Conservation (phyloP, 1,284 basidiomycete genomes). For the Cryptococcus sp. region DNA sequence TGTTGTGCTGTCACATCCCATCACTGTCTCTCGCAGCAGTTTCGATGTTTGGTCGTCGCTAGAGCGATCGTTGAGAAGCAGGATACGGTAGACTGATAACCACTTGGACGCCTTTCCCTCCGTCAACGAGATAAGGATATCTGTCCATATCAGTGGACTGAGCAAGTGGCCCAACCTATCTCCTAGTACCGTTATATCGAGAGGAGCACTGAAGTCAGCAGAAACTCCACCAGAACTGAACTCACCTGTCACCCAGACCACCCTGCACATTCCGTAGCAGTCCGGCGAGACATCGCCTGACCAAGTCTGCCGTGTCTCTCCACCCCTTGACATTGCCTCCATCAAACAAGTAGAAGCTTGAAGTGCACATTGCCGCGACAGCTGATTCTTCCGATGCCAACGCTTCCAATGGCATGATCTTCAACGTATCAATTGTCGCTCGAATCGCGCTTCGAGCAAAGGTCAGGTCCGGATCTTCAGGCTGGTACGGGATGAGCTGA, state of each 20-base stretch:
- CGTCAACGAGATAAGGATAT: slow-evolving; percentile 73
- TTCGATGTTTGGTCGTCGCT: slow-evolving; percentile 34
- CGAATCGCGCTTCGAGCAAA: slow-evolving; percentile 13
- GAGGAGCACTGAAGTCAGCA: not conserved
- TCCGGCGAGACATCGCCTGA: slow-evolving; percentile 15
- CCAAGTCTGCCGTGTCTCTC: slow-evolving; percentile 14
- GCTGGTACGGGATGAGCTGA: too few species aligned
- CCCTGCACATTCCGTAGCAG: slow-evolving; percentile 7
- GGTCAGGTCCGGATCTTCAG: slow-evolving; percentile 4
- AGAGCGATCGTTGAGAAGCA: slow-evolving; percentile 56
- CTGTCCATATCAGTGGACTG: slow-evolving; percentile 80
- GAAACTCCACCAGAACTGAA: not conserved
- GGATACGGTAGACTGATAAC: slow-evolving; percentile 58
- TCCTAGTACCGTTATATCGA: slow-evolving; percentile 1
- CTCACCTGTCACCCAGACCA: not conserved
- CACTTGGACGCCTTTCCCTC: slow-evolving; percentile 63
- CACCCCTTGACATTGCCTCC: slow-evolving; percentile 23
- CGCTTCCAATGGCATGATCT: slow-evolving; percentile 5
- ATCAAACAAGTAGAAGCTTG: slow-evolving; percentile 23
- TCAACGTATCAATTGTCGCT: slow-evolving; percentile 9
- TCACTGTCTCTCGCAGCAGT: slow-evolving; percentile 69
- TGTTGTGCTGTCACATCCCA: slow-evolving; percentile 71
- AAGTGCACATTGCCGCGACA: slow-evolving; percentile 18
- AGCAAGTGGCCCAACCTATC: slow-evolving; percentile 53
- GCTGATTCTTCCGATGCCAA: slow-evolving; percentile 19